A percentile compares a stretch with the other conserved stretches of the same genome.
phyloP scores from a whole-genome alignment of 2,329 filamentous ascomycete genomes.

The Monilinia vaccinii-corymbosi region DNA sequence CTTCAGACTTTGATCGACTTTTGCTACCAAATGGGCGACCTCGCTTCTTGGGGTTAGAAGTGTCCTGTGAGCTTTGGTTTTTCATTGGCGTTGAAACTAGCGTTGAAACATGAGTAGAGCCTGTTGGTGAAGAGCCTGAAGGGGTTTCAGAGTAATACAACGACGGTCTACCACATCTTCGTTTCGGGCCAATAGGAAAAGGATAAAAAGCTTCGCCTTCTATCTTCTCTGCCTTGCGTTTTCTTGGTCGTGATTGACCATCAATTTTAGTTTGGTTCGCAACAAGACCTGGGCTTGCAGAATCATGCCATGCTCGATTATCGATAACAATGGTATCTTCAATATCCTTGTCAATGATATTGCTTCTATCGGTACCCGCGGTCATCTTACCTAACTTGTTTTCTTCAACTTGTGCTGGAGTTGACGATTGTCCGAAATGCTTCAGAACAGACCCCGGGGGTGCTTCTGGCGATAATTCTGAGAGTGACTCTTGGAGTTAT shows the following conservation, averaged over 20 bases:
- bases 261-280: not conserved
- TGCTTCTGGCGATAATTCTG: not conserved
- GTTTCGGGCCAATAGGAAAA: not conserved
- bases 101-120: not conserved
- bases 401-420: not conserved
- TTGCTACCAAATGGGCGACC: not conserved
- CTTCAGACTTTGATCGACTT: not conserved
- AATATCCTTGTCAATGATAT: not conserved
- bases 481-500: too few relatives aligned
- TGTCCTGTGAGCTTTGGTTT: not conserved
- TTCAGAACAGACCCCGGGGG: too few relatives aligned
- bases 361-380: too few relatives aligned
- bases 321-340: not conserved
- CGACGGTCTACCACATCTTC: not conserved
- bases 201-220: not conserved
- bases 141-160: not conserved
- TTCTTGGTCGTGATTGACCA: not conserved
- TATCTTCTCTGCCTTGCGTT: not conserved
- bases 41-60: not conserved
- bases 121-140: not conserved
- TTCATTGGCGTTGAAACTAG: not conserved
- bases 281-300: not conserved
- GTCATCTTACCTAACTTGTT: not conserved
- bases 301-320: not conserved
- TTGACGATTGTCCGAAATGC: not conserved